Percentiles rank a stretch among this genome's conserved stretches.
Evolutionary conservation across 2,329 filamentous ascomycete genomes (phyloP).

Genomic region (Xylaria digitata): DNA sequence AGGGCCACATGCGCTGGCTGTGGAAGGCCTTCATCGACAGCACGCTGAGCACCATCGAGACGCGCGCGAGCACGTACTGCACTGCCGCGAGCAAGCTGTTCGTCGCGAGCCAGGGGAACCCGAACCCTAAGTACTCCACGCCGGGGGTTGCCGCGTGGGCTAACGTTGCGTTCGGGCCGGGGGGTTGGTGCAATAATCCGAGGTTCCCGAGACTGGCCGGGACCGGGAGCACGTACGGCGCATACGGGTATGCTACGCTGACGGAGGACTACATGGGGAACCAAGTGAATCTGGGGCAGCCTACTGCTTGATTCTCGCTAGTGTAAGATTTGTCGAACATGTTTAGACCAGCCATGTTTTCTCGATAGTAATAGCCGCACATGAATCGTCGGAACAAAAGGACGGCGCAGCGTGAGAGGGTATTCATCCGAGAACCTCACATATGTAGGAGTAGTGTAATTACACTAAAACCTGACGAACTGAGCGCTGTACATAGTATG

Average conservation of each 20-base stretch:
- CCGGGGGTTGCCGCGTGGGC: background rate
- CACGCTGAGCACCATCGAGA: conserved; percentile 4
- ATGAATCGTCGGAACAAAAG: too few species aligned
- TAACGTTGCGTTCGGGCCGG: conserved; percentile 5
- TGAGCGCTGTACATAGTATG: too few species aligned
- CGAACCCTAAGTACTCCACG: conserved; percentile 12
- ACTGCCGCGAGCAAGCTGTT: conserved; percentile 13
- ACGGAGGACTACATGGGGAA: background rate
- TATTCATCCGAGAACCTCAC: too few species aligned
- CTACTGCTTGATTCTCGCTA: conserved; percentile 7
- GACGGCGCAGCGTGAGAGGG: too few species aligned
- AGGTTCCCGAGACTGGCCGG: conserved; percentile 10
- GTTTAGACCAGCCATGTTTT: too few species aligned
- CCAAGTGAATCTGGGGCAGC: conserved; percentile 6
- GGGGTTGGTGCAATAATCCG: conserved; percentile 12
- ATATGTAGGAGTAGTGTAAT: too few species aligned
- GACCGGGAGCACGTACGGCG: conserved; percentile 10
- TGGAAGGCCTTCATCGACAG: conserved; percentile 17
- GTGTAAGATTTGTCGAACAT: background rate
- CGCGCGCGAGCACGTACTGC: conserved; percentile 8
- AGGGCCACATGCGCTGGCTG: conserved; percentile 16
- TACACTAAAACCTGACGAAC: too few species aligned
- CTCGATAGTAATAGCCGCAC: too few species aligned
- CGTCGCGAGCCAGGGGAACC: background rate
- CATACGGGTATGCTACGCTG: background rate